Conservation (phyloP, 2,329 filamentous ascomycete genomes). For the Penicillium sp. region DNA sequence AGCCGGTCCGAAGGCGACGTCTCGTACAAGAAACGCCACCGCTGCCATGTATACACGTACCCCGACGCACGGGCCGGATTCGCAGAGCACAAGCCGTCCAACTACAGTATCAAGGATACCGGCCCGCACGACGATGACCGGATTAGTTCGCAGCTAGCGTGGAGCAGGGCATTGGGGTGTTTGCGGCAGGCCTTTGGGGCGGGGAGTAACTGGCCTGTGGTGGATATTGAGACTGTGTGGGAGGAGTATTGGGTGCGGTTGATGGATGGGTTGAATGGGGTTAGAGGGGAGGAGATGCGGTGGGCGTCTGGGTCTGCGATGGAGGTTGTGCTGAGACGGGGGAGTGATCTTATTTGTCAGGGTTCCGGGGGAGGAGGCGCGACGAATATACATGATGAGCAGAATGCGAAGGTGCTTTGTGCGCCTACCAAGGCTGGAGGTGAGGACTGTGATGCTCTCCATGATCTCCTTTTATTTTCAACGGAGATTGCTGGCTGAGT, state of each 20-base stretch:
- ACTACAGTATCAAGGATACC: slow-evolving; percentile 4
- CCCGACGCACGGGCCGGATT: slow-evolving; percentile 62
- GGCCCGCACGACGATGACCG: slow-evolving; percentile 9
- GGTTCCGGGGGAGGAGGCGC: not conserved
- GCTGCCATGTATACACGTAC: slow-evolving; percentile 53
- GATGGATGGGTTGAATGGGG: slow-evolving; percentile 23
- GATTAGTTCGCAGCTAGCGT: slow-evolving; percentile 64
- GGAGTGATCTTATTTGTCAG: slow-evolving; percentile 1
- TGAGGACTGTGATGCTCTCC: slow-evolving; percentile 9
- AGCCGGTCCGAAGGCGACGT: slow-evolving; percentile 29
- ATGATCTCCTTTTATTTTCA: not conserved
- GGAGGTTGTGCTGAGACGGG: slow-evolving; percentile 4
- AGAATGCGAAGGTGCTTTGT: slow-evolving; percentile 36
- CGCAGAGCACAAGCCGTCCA: slow-evolving; percentile 66
- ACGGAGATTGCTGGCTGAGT: not conserved
- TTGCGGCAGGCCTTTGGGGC: slow-evolving; percentile 61
- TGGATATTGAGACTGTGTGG: slow-evolving; percentile 44
- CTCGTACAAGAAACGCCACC: slow-evolving; percentile 34
- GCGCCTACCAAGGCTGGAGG: slow-evolving; percentile 42
- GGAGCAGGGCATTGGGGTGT: slow-evolving; percentile 61
- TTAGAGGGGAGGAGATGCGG: slow-evolving; percentile 13
- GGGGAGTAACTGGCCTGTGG: slow-evolving; percentile 30
- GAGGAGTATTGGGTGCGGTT: slow-evolving; percentile 38
- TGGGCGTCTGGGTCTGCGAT: slow-evolving; percentile 16
- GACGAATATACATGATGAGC: slow-evolving; percentile 9